Base-by-base conservation (phyloP, 1,139 yeast species). In the Candida sp. region DNA sequence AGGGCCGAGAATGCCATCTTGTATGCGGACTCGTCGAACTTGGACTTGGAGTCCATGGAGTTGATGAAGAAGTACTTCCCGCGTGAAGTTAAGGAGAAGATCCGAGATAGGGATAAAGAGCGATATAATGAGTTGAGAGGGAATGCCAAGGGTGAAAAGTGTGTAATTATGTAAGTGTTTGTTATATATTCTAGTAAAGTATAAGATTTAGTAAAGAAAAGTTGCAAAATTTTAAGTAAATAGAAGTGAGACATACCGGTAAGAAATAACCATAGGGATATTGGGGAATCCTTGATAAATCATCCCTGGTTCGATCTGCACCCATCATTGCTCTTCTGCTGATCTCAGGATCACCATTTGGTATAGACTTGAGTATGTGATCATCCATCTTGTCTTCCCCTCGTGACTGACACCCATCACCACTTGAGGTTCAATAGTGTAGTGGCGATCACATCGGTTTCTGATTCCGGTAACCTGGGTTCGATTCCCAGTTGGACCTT, bases 31-130 rank as follows among this genome's bases (percentile, higher is more conserved):
- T 81, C 84, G 25, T 57, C 73, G 2, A 86, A 87, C 58, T 69
- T 88, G 55, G 93, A 88, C 60, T 44, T 67, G n/a, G 79, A 79
- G 12, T 68, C 81, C 28, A 75, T 84, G 75, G 68, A 69, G 42
- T 70, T 81, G 50, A 75, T 88, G 79, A 79, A 84, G 63, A 63
- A 70, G 48, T 81, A 83, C 59, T 88, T 88, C 68, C 94, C 94
- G 0, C 61, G 72, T 25, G 93, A 88, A 61, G 85, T 85, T 17
- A 86, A 84, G 59, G 77, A 75, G 57, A 88, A 88, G 61, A 73
- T 84, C 59, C 69, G 69, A 48, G 88, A 84, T 48, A 78, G 88
- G 54, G 85, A 83, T 45, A 77, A 73, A 55, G 92, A 86, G 60
- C 72, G 68, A 53, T 76, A 72, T 49, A 61, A 62, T 6, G 79